These are phyloP conservation scores for Blastobotrys mokoenaii DNA, from an alignment of 805 yeast genomes.

Conservation along the genomic window DNA sequence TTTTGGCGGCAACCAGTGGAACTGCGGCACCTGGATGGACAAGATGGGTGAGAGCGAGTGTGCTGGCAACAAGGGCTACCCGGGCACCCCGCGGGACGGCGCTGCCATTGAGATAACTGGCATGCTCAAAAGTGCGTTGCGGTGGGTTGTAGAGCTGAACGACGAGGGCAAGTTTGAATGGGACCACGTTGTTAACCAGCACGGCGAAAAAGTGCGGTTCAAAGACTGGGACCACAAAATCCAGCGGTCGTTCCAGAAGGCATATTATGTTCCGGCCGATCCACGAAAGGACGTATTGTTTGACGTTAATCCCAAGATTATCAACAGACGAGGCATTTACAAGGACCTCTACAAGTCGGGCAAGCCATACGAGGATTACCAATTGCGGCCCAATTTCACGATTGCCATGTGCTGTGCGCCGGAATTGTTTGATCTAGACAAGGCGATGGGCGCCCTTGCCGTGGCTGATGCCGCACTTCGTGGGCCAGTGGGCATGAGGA, in stretches of 20 bases:
- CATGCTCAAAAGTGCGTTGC: conserved; percentile 67
- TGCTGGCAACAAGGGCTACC: conserved; percentile 83
- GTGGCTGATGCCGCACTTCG: conserved; percentile 66
- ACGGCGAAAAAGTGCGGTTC: conserved; percentile 50
- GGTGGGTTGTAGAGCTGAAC: conserved; percentile 64
- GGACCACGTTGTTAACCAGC: conserved; percentile 46
- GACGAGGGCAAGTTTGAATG: conserved; percentile 48
- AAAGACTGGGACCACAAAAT: conserved; percentile 65
- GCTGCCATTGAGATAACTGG: conserved; percentile 93
- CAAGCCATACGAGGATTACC: conserved; percentile 89
- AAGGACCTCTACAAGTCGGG: conserved; percentile 78
- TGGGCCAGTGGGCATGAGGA: conserved; percentile 88
- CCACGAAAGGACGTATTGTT: conserved; percentile 51
- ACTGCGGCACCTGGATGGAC: conserved; percentile 99
- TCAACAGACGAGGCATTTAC: conserved; percentile 89
- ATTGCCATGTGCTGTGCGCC: conserved; percentile 95
- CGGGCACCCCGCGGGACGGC: conserved; percentile 97
- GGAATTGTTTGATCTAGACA: conserved; percentile 60
- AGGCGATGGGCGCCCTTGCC: conserved; percentile 57
- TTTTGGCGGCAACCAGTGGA: conserved; percentile 84
- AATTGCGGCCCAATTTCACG: conserved; percentile 83
- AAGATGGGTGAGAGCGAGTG: conserved; percentile 92
- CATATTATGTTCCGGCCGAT: conserved; percentile 66
- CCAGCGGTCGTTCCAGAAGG: conserved; percentile 66
- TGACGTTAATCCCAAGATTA: conserved; percentile 53